phyloP scores from a whole-genome alignment of 2,329 filamentous ascomycete genomes.

The Fusarium sp. region DNA sequence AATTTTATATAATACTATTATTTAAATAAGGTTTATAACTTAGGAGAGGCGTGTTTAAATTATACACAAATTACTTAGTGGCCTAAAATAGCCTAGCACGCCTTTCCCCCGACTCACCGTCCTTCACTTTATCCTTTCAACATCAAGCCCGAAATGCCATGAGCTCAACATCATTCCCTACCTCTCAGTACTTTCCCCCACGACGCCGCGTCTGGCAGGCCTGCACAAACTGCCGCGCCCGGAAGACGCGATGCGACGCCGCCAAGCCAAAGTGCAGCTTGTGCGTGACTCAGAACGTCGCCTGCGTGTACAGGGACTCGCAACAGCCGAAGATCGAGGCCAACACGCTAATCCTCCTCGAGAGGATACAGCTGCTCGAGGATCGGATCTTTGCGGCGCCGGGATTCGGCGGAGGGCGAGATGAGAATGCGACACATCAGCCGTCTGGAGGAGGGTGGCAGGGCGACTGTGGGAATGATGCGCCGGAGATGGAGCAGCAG shows the following conservation, averaged over 20 bases:
- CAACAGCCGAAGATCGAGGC: constrained; percentile 43
- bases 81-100: too few relatives aligned
- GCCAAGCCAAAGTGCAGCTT: constrained; percentile 43
- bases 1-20: too few relatives aligned
- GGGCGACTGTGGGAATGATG: not conserved
- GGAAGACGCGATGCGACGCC: constrained; percentile 46
- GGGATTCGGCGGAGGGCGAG: not conserved
- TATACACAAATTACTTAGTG: too few relatives aligned
- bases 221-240: constrained; percentile 44
- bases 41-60: too few relatives aligned
- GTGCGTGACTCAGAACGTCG: constrained; percentile 42
- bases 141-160: not conserved
- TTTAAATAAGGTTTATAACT: too few relatives aligned
- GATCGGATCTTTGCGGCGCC: constrained; percentile 37
- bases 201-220: constrained; percentile 37
- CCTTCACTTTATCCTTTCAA: not conserved
- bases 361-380: constrained; percentile 45
- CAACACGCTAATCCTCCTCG: constrained; percentile 43
- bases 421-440: rapidly evolving
- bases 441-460: not conserved
- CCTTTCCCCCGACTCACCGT: too few relatives aligned
- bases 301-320: constrained; percentile 45
- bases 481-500: not conserved
- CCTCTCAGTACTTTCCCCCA: constrained; percentile 14
- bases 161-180: not conserved